Evolutionary conservation across 345 rosid species (phyloP), one percentile per base, ranked within the genome.

Genomic region (Cardamine resedifolia): DNA sequence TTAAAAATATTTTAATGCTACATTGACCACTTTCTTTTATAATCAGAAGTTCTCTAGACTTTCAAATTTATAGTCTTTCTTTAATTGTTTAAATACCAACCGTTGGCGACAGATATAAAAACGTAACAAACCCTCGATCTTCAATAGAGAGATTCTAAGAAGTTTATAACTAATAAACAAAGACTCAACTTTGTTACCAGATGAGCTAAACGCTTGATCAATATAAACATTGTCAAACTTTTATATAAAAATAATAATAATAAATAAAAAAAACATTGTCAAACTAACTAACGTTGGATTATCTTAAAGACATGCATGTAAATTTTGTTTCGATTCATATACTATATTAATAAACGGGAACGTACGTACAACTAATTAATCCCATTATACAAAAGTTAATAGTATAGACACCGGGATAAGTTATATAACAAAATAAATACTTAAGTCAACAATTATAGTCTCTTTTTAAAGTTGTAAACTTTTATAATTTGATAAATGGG

Each of bases 331-430:
- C 45, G 45, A 14, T 33, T 20, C 31, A 48, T 20, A 48, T 19
- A 48, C 14, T 18, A 20, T 64, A 50, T 44, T 20, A 68, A 28
- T 48, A 50, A 28, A 57, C 5, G 48, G 45, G 38, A 60, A 8
- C 15, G 59, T 47, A 49, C 51, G 61, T 50, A 52, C 68, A 72
- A 52, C 70, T n/a, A n/a, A n/a, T n/a, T 72, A 62, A 51, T 62
- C 70, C 76, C 51, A 62, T 51, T 63, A 61, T 72, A 30, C 31
- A 72, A 62, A 71, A 5, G 16, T 36, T 71, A 24, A 71, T 38
- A 24, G 16, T 31, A 43, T 36, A 61, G 63, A 51, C 15, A 30
- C 11, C 16, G 20, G 10, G 11, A 61, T 50, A 38, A 27, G n/a
- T 19, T 38, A 70, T 12, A 58, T n/a, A n/a, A n/a, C n/a, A 38